Base-by-base conservation (phyloP, 495 filamentous ascomycete species). In the Daldinia decipiens region DNA sequence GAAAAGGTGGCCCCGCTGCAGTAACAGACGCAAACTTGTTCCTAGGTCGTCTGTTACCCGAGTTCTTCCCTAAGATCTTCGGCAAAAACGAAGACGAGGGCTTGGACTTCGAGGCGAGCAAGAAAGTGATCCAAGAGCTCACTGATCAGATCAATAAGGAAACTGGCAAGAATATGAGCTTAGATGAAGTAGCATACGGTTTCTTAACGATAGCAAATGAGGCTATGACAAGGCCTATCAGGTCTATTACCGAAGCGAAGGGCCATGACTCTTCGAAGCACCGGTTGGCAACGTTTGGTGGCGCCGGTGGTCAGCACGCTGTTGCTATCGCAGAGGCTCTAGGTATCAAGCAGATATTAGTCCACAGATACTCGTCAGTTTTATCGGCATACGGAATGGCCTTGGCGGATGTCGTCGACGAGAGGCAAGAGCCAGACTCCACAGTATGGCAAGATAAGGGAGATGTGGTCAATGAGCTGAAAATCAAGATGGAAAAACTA, bases 41-140 rank as follows among this genome's bases (percentile, higher is more conserved):
- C 34, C 67, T 81, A 4, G 80, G 95, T 17, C 73, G 75, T 45
- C 81, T 99, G 24, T 74, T 97, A 34, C 95, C 95, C 0, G 93
- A 97, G 67, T 98, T 97, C 81, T 99, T 99, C 78, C 95, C 95
- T 4, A 94, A 95, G 73, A 98, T 99, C 61, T 98, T 99, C 70
- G 95, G 95, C 29, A 90, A 92, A 75, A 91, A 93, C 40, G 95
- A 99, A 76, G 84, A 98, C 65, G 91, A 97, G 77, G 91, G 89
- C 0, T 79, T 99, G 11, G 95, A 99, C 75, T 83, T 86, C 11
- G 86, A 91, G 62, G 91, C 91, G 0, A 96, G 92, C 57, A 84
- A 90, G 70, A 90, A 88, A 72, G 82, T 92, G 5, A 93, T 99
- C 70, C 80, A 89, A 53, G 89, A 95, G 62, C 81, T 98, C 34